Evolutionary conservation across 345 rosid genomes (phyloP), one percentile per base, ranked within the genome.

Genomic region (Eucalyptus tenuipes): DNA sequence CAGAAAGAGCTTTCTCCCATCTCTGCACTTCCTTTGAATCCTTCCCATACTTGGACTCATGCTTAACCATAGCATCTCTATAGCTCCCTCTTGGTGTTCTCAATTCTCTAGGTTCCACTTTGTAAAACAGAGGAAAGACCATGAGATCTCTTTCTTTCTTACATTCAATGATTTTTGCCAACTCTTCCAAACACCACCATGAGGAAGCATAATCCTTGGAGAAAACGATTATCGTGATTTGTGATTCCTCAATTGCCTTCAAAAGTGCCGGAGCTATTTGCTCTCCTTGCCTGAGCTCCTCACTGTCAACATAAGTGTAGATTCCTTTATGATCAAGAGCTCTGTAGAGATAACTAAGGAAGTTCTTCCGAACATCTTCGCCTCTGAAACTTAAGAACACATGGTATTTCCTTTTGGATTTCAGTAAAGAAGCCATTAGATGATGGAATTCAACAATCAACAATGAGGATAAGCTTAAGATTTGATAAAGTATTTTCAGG

Each of bases 291-390:
- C 2, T 16, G 6, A 66, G 66, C 20, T 66, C 22, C 4, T 66
- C 11, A 2, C 1, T 31, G 16, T 66, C 79, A 15, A 17, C 11
- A 66, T 15, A 66, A 66, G 79, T 66, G 12, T 7, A 3, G 20
- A 66, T 66, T 66, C 7, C 42, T 31, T 16, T 66, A 0, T 8
- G 79, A 4, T 31, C 7, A 16, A 68, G 11, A 4, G 24, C 80
- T 8, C 2, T 4, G 0, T 68, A 68, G 42, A 68, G 24, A 68
- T 68, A 42, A 9, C 42, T 0, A 5, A 8, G 24, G 4, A 68
- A 31, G 42, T 16, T 68, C 1, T 68, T 31, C 1, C 42, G 79
- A 0, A 68, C 4, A 3, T 68, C 79, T 0, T 2, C 2, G 1
- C 79, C 79, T 31, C 12, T 68, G 2, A 68, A 68, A 31, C 79